Conservation (phyloP, 2,329 filamentous ascomycete genomes). For the Fusarium palustre region DNA sequence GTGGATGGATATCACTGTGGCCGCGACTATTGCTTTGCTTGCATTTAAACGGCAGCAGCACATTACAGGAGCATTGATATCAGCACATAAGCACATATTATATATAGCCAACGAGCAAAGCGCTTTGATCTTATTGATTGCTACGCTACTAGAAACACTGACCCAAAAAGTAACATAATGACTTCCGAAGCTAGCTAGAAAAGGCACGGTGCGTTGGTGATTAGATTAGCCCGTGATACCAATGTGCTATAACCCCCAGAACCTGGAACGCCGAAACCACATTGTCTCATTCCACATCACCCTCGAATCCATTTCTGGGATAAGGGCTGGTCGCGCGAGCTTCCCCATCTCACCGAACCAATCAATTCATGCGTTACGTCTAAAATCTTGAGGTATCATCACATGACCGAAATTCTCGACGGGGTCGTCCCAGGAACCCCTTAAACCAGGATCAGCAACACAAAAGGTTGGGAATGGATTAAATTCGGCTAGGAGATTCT, state of each 20-base stretch:
- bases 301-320: slow-evolving; percentile 19
- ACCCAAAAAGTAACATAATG: slow-evolving; percentile 33
- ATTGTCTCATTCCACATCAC: slow-evolving; percentile 37
- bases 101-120: slow-evolving; percentile 25
- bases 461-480: slow-evolving; percentile 14
- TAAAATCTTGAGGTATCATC: slow-evolving; percentile 31
- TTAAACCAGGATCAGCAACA: slow-evolving; percentile 12
- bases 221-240: slow-evolving; percentile 42
- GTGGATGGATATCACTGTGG: slow-evolving; percentile 67
- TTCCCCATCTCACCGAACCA: slow-evolving; percentile 8
- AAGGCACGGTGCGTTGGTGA: slow-evolving; percentile 33
- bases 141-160: slow-evolving; percentile 45
- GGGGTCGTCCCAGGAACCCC: slow-evolving; percentile 8
- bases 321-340: slow-evolving; percentile 4
- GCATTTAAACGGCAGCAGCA: slow-evolving; percentile 51
- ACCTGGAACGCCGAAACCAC: slow-evolving; percentile 46
- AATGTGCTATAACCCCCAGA: slow-evolving; percentile 36
- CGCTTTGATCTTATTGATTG: slow-evolving; percentile 41
- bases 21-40: slow-evolving; percentile 70
- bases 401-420: slow-evolving; percentile 21
- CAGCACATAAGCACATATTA: not conserved
- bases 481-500: slow-evolving; percentile 23
- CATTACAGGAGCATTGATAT: not conserved
- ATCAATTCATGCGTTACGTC: slow-evolving; percentile 29
- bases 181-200: slow-evolving; percentile 34